Evolutionary conservation across 139 green algal species (phyloP).

Genomic region (Mesostigma viride): DNA sequence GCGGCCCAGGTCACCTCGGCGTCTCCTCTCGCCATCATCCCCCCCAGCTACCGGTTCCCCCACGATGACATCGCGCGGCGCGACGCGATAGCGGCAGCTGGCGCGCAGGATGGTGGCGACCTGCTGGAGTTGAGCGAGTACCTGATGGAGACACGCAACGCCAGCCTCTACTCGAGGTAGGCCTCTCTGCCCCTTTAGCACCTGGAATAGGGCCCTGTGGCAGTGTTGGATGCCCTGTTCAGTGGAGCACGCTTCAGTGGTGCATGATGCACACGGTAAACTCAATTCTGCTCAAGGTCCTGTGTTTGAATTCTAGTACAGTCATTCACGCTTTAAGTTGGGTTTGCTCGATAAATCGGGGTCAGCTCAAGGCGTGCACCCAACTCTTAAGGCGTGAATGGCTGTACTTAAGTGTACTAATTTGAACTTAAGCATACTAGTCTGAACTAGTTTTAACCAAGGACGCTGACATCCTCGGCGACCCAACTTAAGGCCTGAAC

Average conservation of each 20-base stretch:
- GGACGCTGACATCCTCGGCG: neutral
- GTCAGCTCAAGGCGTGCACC: too few species aligned
- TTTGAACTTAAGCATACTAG: too few species aligned
- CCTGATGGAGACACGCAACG: neutral
- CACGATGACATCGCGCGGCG: neutral
- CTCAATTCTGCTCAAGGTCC: too few species aligned
- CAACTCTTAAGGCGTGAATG: too few species aligned
- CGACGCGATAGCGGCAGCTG: neutral
- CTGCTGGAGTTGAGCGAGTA: constrained; percentile 5
- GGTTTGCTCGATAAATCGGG: too few species aligned
- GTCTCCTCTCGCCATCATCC: neutral
- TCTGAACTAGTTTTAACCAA: neutral
- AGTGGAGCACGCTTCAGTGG: too few species aligned
- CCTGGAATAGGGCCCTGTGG: neutral
- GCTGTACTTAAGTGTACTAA: too few species aligned
- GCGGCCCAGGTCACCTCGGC: neutral
- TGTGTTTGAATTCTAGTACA: too few species aligned
- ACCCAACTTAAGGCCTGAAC: neutral
- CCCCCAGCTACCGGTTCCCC: neutral
- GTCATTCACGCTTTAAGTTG: too few species aligned
- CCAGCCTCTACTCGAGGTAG: neutral
- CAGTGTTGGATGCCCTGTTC: neutral
- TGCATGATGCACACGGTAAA: too few species aligned
- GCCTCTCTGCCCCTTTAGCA: neutral
- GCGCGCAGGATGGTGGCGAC: neutral